A percentile compares a stretch with the other conserved stretches of the same genome.
Evolutionary conservation across 371 early-diverging fungal genomes (phyloP).

Genomic region (Gilbertella persicaria): DNA sequence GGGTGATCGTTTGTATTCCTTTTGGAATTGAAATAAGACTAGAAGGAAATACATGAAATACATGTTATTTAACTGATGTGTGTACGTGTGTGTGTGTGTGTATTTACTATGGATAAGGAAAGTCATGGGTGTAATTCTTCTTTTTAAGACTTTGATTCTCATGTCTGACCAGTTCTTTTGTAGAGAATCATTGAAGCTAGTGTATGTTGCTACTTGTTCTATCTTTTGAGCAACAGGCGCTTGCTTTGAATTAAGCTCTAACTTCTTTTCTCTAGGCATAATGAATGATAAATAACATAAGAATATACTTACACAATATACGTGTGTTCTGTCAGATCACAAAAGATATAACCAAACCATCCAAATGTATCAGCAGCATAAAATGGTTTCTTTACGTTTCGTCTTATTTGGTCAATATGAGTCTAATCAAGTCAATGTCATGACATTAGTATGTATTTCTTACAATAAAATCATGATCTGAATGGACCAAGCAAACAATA

Average conservation of each 20-base stretch:
- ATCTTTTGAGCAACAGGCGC: slow-evolving; percentile 44
- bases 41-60: background rate
- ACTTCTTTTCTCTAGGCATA: slow-evolving; percentile 14
- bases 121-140: slow-evolving; percentile 48
- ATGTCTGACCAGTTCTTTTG: slow-evolving; percentile 34
- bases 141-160: slow-evolving; percentile 33
- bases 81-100: no score
- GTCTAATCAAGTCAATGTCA: slow-evolving; percentile 35
- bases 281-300: background rate
- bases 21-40: slow-evolving; percentile 42
- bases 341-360: slow-evolving; percentile 81
- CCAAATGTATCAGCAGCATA: slow-evolving; percentile 76
- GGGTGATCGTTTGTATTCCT: slow-evolving; percentile 27
- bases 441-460: background rate
- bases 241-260: slow-evolving; percentile 25
- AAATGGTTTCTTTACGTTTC: slow-evolving; percentile 55
- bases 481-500: slow-evolving; percentile 66
- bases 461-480: slow-evolving; percentile 37
- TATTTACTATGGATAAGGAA: slow-evolving; percentile 58
- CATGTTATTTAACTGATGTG: background rate
- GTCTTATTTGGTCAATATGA: slow-evolving; percentile 60
- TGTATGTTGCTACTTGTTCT: slow-evolving; percentile 41
- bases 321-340: slow-evolving; percentile 72
- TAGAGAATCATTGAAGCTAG: slow-evolving; percentile 42
- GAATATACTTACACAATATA: slow-evolving; percentile 61